Evolutionary conservation across 306 rosid species (phyloP), one percentile per base, ranked within the genome.

Genomic region (Spatholobus suberectus): DNA sequence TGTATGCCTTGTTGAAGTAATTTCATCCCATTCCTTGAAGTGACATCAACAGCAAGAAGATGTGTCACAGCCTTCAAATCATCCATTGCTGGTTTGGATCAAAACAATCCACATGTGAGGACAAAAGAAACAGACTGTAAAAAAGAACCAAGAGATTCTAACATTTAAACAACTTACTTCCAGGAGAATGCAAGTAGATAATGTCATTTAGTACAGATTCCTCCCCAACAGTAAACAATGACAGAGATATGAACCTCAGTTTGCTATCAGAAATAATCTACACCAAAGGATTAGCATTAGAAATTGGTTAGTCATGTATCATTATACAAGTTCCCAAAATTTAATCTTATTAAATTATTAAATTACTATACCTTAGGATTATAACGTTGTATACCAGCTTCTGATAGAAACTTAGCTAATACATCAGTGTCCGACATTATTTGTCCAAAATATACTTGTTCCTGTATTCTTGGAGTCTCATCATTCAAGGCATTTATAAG

Each of bases 21-120:
- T 86, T 87, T 87, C 57, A 90, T 75, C 88, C 98, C 97, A 62
- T 88, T 89, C 82, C 73, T 82, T 55, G 92, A 89, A 75, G 93
- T 49, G 72, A 87, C 82, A 80, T 95, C 90, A 78, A 95, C 87
- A 71, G 87, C 92, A 84, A 95, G 86, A 85, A 93, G 94, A 85
- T 95, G 98, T 38, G 98, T 95, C 79, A 95, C 94, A 1, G 97
- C 88, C 87, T 95, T 95, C 95, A 95, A 80, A 80, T 93, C 97
- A 81, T 95, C 95, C 72, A 78, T 62, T 63, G 98, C 98, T 95
- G 88, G 67, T 49, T 75, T 58, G 24, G 52, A 44, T 26, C 49
- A 84, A 76, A 87, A 81, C 75, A 82, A 75, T 34, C 78, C 70
- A 78, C 38, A 69, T n/a, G 78, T 78, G 81, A 84, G 79, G 65